phyloP scores from a whole-genome alignment of 331 rosid genomes.

The Acacia pycnantha region DNA sequence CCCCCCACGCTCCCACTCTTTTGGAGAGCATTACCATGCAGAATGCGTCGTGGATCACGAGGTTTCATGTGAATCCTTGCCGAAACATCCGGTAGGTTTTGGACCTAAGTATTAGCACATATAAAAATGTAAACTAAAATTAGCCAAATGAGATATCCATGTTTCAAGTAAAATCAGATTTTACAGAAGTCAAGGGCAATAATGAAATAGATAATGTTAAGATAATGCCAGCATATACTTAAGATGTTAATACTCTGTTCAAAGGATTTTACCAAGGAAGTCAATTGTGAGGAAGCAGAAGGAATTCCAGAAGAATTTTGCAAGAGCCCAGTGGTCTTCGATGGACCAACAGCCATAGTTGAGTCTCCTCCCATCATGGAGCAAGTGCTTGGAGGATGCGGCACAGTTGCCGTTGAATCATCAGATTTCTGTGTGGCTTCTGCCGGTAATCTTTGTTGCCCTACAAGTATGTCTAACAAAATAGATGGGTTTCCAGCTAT shows the following conservation, averaged over 20 bases:
- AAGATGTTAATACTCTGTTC: slow-evolving; percentile 2
- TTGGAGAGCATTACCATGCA: slow-evolving; percentile 58
- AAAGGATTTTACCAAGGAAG: slow-evolving; percentile 57
- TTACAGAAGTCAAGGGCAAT: not conserved
- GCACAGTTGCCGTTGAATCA: slow-evolving; percentile 41
- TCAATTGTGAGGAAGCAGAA: slow-evolving; percentile 44
- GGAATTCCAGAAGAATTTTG: slow-evolving; percentile 57
- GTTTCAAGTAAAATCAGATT: not conserved
- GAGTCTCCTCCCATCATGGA: slow-evolving; percentile 48
- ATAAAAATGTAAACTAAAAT: slow-evolving; percentile 5
- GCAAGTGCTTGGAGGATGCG: slow-evolving; percentile 31
- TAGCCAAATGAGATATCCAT: slow-evolving; percentile 18
- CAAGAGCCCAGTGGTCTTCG: slow-evolving; percentile 43
- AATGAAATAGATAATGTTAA: slow-evolving; percentile 15
- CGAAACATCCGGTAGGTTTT: slow-evolving; percentile 52
- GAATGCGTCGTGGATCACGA: slow-evolving; percentile 93
- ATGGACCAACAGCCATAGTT: slow-evolving; percentile 44
- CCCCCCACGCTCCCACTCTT: slow-evolving; percentile 58
- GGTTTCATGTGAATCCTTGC: slow-evolving; percentile 95
- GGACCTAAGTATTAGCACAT: slow-evolving; percentile 33
- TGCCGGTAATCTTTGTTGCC: slow-evolving; percentile 52
- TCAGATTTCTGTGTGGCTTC: slow-evolving; percentile 55
- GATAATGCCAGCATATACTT: slow-evolving; percentile 15
- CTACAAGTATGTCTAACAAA: slow-evolving; percentile 59
- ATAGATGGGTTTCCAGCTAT: slow-evolving; percentile 78